Percentiles rank a stretch among this genome's conserved stretches.
phyloP scores from a whole-genome alignment of 495 filamentous ascomycete species.

The Penicillium tannophilum region DNA sequence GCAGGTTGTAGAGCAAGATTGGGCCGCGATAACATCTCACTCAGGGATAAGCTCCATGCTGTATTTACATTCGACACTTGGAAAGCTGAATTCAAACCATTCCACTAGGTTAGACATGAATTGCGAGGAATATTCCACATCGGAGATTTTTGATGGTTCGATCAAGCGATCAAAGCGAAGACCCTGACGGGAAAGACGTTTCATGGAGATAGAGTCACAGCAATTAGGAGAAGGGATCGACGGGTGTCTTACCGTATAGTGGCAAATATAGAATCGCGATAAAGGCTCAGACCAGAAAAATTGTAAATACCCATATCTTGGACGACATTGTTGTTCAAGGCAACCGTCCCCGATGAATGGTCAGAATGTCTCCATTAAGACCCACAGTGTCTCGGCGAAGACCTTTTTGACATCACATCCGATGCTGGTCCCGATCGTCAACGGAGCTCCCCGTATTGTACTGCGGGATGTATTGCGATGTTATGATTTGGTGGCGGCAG shows the following conservation, averaged over 20 bases:
- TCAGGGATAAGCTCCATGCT: background rate
- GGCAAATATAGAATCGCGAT: background rate
- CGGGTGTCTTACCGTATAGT: background rate
- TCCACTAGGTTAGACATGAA: background rate
- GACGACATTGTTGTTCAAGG: slow-evolving; percentile 8
- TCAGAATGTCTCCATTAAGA: background rate
- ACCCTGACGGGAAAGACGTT: slow-evolving; percentile 19
- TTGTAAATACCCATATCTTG: slow-evolving; percentile 1
- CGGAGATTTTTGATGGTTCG: slow-evolving; percentile 1
- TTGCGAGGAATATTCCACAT: background rate
- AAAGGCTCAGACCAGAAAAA: background rate
- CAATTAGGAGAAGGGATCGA: slow-evolving; percentile 20
- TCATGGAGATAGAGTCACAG: slow-evolving; percentile 15
- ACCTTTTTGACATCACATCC: slow-evolving; percentile 15
- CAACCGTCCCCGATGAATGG: slow-evolving; percentile 1
- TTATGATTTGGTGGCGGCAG: background rate
- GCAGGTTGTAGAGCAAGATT: slow-evolving; percentile 3
- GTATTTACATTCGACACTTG: background rate
- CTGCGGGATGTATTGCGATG: background rate
- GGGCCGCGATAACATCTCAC: background rate
- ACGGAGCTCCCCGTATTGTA: background rate
- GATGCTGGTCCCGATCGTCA: background rate
- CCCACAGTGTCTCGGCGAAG: slow-evolving; percentile 17
- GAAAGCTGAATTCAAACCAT: background rate
- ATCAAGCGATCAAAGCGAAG: slow-evolving; percentile 7